Evolutionary conservation across 495 filamentous ascomycete genomes (phyloP).

Genomic region (Elasticomyces elasticus): DNA sequence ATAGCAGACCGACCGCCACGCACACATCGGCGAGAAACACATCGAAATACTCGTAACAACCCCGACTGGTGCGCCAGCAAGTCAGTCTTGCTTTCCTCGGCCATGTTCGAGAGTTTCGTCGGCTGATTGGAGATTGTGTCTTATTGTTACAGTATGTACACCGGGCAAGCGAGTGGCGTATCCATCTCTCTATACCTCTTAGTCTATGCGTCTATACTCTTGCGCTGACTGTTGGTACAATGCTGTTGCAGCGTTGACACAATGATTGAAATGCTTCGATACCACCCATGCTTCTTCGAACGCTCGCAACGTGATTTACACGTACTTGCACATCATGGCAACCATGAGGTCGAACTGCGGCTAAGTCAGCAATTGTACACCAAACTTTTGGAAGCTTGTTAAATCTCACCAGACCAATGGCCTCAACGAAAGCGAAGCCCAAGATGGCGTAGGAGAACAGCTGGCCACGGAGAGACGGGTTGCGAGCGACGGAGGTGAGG

Average conservation of each 20-base stretch:
- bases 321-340: conserved; percentile 24
- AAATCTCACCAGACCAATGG: conserved; percentile 59
- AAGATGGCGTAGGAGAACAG: conserved; percentile 91
- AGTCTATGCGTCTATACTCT: background rate
- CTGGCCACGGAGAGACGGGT: conserved; percentile 80
- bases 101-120: too few species aligned
- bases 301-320: conserved; percentile 1
- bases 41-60: too few species aligned
- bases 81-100: too few species aligned
- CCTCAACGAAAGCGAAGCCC: conserved; percentile 88
- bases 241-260: background rate
- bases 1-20: too few species aligned
- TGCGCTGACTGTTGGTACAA: background rate
- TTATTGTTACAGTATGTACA: background rate
- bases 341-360: conserved; percentile 15
- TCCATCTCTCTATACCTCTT: background rate
- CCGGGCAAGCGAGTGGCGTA: background rate
- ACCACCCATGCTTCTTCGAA: background rate
- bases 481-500: conserved; percentile 73
- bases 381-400: background rate
- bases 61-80: too few species aligned
- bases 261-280: background rate
- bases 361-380: background rate
- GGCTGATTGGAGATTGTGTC: background rate
- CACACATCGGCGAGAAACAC: too few species aligned